Evolutionary conservation across 2,329 filamentous ascomycete genomes (phyloP), one percentile per base, ranked within the genome.

Genomic region (Rosellinia necatrix): DNA sequence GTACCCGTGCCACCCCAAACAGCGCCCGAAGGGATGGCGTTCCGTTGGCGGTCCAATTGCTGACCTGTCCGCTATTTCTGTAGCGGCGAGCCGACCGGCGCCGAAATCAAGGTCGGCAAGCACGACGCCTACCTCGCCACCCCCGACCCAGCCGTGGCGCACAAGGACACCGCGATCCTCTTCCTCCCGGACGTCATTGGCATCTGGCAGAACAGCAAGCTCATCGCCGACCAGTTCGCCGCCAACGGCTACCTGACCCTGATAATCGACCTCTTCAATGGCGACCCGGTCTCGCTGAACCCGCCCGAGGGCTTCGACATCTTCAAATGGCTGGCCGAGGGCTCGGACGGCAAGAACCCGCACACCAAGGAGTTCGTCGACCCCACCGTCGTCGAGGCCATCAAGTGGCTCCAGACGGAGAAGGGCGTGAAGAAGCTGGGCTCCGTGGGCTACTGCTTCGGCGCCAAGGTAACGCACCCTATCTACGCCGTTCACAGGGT

Each of bases 171-270:
- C 22, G 80, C 73, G 29, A 71, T 83, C 58, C 68, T 83, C 13
- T 73, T 74, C 65, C 55, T 81, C 34, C 75, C 77, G 12, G 81
- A 83, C 58, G 72, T 82, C 55, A 71, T 80, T 50, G 76, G 81
- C 58, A 76, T 82, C 69, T 82, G 78, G 78, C 76, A 81, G 58
- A 86, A 88, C 72, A 74, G 77, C 67, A 73, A 87, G 72, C 76
- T 89, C 60, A 82, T 91, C 65, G 89, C 89, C 57, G 90, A 92
- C 76, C 83, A 89, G 67, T 89, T 82, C 70, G 90, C 90, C 54
- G 82, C 83, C 62, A 88, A 88, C 70, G 89, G 87, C 64, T 91
- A 90, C 75, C 77, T 86, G 53, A 81, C 81, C 53, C 74, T 90
- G 37, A 79, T 92, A 58, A 82, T 88, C 24, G 89, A 92, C 71